Evolutionary conservation across 2,329 filamentous ascomycete genomes (phyloP).

Genomic region (Penicillium sp.): DNA sequence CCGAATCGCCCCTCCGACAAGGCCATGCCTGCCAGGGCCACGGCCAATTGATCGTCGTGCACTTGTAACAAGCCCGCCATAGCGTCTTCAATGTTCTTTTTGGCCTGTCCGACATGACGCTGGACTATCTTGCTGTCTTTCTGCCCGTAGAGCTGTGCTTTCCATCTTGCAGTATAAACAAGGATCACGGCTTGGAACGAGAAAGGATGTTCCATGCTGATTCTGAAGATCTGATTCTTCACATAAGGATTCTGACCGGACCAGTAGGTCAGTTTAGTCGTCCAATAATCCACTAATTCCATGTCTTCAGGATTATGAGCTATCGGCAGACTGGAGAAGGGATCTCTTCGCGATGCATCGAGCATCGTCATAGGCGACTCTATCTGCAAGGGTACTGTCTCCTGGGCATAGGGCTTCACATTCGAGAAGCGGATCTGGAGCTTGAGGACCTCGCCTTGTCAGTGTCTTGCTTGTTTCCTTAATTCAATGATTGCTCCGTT

Average conservation of each 20-base stretch:
- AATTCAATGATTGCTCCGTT: background rate
- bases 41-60: slow-evolving; percentile 36
- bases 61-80: slow-evolving; percentile 26
- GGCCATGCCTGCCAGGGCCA: slow-evolving; percentile 42
- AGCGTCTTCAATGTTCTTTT: slow-evolving; percentile 35
- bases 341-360: slow-evolving; percentile 38
- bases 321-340: slow-evolving; percentile 38
- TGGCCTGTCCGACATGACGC: slow-evolving; percentile 34
- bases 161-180: slow-evolving; percentile 45
- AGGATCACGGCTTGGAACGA: slow-evolving; percentile 44
- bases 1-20: slow-evolving; percentile 47
- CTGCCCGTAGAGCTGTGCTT: slow-evolving; percentile 32
- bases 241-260: slow-evolving; percentile 46
- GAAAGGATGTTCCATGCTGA: slow-evolving; percentile 39
- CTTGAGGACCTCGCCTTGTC: slow-evolving; percentile 13
- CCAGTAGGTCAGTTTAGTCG: slow-evolving; percentile 45
- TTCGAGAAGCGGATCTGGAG: slow-evolving; percentile 22
- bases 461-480: slow-evolving; percentile 6
- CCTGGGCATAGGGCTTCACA: slow-evolving; percentile 17
- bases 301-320: slow-evolving; percentile 32
- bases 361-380: slow-evolving; percentile 34
- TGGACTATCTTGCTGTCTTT: slow-evolving; percentile 32
- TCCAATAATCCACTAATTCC: slow-evolving; percentile 43
- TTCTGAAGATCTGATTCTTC: slow-evolving; percentile 42
- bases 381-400: slow-evolving; percentile 10